phyloP scores from a whole-genome alignment of 1,284 basidiomycete genomes.

The Cutaneotrichosporon daszewskae region DNA sequence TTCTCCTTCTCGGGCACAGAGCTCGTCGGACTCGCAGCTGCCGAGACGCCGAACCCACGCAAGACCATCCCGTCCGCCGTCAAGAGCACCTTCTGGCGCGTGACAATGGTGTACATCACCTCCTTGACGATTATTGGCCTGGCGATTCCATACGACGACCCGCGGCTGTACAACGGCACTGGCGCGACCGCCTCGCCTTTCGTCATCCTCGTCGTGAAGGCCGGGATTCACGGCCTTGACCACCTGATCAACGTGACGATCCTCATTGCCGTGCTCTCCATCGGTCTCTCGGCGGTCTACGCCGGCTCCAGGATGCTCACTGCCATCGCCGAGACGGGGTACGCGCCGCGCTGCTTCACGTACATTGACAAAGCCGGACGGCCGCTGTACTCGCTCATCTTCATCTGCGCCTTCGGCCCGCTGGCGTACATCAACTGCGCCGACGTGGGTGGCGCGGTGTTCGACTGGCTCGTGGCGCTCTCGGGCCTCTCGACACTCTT shows the following conservation, averaged over 20 bases:
- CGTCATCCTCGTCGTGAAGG: conserved; percentile 50
- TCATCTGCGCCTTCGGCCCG: conserved; percentile 43
- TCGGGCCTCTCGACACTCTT: conserved; percentile 54
- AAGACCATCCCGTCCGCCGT: conserved; percentile 15
- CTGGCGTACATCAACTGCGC: conserved; percentile 48
- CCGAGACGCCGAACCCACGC: conserved; percentile 32
- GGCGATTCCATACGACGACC: conserved; percentile 46
- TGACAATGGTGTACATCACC: conserved; percentile 53
- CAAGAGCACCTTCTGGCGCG: conserved; percentile 53
- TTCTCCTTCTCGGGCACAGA: conserved; percentile 65
- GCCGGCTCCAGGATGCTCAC: conserved; percentile 45
- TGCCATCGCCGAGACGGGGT: conserved; percentile 46
- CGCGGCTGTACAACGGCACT: conserved; percentile 39
- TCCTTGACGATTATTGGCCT: conserved; percentile 52
- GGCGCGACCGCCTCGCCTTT: conserved; percentile 52
- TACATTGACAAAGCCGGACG: conserved; percentile 54
- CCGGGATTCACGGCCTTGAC: conserved; percentile 48
- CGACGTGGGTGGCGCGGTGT: conserved; percentile 33
- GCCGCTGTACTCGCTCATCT: conserved; percentile 48
- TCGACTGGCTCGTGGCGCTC: conserved; percentile 51
- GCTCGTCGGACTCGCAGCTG: conserved; percentile 10
- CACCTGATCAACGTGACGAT: conserved; percentile 52
- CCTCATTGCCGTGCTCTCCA: conserved; percentile 44
- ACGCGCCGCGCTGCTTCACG: conserved; percentile 49
- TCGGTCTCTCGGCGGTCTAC: conserved; percentile 45